Evolutionary conservation across 2,329 filamentous ascomycete genomes (phyloP), one percentile per base, ranked within the genome.

Genomic region (Teratosphaeria nubilosa): DNA sequence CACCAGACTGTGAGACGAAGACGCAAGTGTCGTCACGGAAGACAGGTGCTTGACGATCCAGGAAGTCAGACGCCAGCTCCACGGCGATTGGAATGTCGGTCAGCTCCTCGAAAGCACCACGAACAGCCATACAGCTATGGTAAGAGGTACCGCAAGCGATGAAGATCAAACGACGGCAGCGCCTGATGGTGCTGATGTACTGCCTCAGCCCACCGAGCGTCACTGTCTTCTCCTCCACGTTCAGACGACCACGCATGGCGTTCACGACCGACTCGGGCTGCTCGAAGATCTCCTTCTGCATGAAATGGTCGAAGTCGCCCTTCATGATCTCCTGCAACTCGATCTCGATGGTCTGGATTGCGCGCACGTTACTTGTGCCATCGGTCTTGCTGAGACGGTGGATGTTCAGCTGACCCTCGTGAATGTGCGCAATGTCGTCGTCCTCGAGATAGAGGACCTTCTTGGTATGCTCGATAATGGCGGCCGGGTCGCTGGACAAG

Each of bases 241-340:
- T 94, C 69, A 99, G 81, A 79, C 94, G 94, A 78, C 94, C 94
- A 85, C 94, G 90, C 94, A 99, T 99, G 66, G 94, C 96, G 84
- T 99, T 99, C 80, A 99, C 86, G 62, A 99, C 90, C 14, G 94
- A 99, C 79, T 99, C 94, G 72, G 94, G 94, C 81, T 99, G 94
- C 82, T 99, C 94, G 76, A 99, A 99, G 72, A 99, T 99, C 77
- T 99, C 94, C 85, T 99, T 99, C 76, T 99, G 94, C 94, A 99
- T 99, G 82, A 96, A 99, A 80, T 99, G 94, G 76, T 99, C 94
- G 77, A 97, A 99, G 75, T 94, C 95, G 77, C 94, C 94, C 87
- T 99, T 99, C 94, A 99, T 99, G 78, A 99, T 99, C 81, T 99
- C 91, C 81, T 99, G 94, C 64, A 99, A 87, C 82, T 99, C 91